phyloP scores from a whole-genome alignment of 352 stramenopile species.

The Phytophthora chlamydospora region DNA sequence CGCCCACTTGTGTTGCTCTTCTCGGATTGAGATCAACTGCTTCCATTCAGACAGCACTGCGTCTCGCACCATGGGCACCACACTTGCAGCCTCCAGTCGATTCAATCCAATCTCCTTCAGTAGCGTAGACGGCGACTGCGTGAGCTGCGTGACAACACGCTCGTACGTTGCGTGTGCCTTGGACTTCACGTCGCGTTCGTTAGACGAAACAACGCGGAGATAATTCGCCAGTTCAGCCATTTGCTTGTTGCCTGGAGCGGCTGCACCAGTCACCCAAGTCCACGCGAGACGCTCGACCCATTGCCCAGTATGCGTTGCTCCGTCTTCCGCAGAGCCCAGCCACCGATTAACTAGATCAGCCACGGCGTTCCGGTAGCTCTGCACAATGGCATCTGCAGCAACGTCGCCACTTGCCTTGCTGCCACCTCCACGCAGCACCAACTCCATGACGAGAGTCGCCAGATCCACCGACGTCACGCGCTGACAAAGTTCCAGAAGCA shows the following conservation, averaged over 20 bases:
- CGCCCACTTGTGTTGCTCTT: conserved; percentile 39
- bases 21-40: conserved; percentile 24
- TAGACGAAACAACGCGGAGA: conserved; percentile 12
- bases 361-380: conserved; percentile 29
- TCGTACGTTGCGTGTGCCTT: conserved; percentile 22
- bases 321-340: conserved; percentile 11
- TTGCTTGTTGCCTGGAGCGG: conserved; percentile 7
- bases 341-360: conserved; percentile 17
- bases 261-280: conserved; percentile 28
- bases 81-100: conserved; percentile 19
- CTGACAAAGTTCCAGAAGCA: conserved; percentile 33
- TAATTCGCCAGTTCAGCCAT: conserved; percentile 20
- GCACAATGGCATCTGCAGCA: conserved; percentile 15
- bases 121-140: conserved; percentile 37
- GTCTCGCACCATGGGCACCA: conserved; percentile 3
- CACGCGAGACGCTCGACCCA: conserved; percentile 33
- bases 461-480: conserved; percentile 31
- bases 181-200: background rate
- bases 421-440: conserved; percentile 30
- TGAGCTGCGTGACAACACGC: conserved; percentile 31
- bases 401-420: conserved; percentile 23
- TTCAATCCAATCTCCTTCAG: conserved; percentile 41
- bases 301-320: conserved; percentile 1
- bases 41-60: conserved; percentile 40
- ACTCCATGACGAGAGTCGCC: conserved; percentile 38